Conservation (phyloP, 345 rosid species). For the Melastoma malabathricum region DNA sequence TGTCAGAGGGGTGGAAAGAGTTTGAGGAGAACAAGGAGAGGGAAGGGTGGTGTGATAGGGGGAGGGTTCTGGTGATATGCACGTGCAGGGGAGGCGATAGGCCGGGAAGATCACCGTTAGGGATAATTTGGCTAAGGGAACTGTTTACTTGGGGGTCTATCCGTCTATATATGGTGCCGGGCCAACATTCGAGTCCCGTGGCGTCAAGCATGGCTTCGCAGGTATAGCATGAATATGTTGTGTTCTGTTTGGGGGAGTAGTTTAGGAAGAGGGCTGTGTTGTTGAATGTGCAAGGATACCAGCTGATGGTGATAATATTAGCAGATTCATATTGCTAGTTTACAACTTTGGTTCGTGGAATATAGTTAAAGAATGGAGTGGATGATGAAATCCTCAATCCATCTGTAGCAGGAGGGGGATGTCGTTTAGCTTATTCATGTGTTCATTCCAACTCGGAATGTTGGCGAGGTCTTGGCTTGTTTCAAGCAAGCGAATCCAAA, state of each 20-base stretch:
- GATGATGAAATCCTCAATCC: no score
- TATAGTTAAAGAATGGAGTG: no score
- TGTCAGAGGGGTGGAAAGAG: slow-evolving; percentile 53
- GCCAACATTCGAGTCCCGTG: slow-evolving; percentile 63
- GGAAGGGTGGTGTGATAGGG: slow-evolving; percentile 74
- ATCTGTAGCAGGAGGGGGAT: no score
- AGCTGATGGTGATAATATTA: no score
- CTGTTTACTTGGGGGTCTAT: slow-evolving; percentile 36
- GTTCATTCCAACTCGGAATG: no score
- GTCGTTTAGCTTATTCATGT: no score
- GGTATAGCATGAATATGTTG: slow-evolving; percentile 21
- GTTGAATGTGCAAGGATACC: no score
- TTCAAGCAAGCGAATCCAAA: no score
- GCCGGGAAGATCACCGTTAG: slow-evolving; percentile 37
- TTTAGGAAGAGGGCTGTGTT: no score
- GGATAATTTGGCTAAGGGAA: slow-evolving; percentile 33
- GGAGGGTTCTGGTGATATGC: slow-evolving; percentile 52
- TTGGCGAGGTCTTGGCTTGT: no score
- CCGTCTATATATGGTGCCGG: slow-evolving; percentile 72
- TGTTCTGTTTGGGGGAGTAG: neutral
- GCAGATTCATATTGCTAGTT: no score
- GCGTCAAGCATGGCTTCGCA: slow-evolving; percentile 73
- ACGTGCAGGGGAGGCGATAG: slow-evolving; percentile 71
- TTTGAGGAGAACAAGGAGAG: slow-evolving; percentile 39
- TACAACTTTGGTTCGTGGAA: no score